A percentile compares a stretch with the other conserved stretches of the same genome.
Evolutionary conservation across 2,329 filamentous ascomycete species (phyloP).

Genomic region (Hypomyces rosellus): DNA sequence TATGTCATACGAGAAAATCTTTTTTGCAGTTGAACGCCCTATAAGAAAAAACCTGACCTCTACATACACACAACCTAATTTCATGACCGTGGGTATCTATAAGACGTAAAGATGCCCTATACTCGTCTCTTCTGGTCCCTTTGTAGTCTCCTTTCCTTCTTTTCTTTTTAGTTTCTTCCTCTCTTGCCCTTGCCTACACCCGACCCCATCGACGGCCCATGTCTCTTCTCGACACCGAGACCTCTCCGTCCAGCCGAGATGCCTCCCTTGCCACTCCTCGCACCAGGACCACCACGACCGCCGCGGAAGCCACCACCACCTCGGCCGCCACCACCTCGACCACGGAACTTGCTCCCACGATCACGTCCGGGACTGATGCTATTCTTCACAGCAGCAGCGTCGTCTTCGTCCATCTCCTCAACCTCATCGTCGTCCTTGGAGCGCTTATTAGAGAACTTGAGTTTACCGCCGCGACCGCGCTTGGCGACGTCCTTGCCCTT

Average conservation of each 20-base stretch:
- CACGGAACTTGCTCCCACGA: slow-evolving; percentile 24
- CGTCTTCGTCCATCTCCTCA: slow-evolving; percentile 48
- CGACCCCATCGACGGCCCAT: slow-evolving; percentile 29
- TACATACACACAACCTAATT: background rate
- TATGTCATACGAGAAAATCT: background rate
- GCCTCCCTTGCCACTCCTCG: slow-evolving; percentile 41
- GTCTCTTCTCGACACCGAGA: slow-evolving; percentile 44
- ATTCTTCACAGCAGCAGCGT: slow-evolving; percentile 47
- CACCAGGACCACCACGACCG: slow-evolving; percentile 28
- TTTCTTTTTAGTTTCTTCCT: slow-evolving; percentile 21
- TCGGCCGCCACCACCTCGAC: slow-evolving; percentile 26
- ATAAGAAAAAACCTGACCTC: background rate
- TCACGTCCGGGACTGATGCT: slow-evolving; percentile 34
- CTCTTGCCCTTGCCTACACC: slow-evolving; percentile 37
- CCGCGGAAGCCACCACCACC: slow-evolving; percentile 24
- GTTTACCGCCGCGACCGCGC: slow-evolving; percentile 58
- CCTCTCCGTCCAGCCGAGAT: slow-evolving; percentile 42
- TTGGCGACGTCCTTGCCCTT: slow-evolving; percentile 60
- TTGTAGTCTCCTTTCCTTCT: background rate
- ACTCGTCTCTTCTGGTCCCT: background rate
- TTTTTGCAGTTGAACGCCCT: slow-evolving; percentile 1
- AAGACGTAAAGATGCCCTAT: slow-evolving; percentile 1
- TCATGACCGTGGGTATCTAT: slow-evolving; percentile 8
- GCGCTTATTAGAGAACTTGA: slow-evolving; percentile 65
- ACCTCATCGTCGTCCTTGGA: slow-evolving; percentile 42